Evolutionary conservation across 2,329 filamentous ascomycete species (phyloP), one percentile per base, ranked within the genome.

Genomic region (Pseudovirgaria hyperparasitica): DNA sequence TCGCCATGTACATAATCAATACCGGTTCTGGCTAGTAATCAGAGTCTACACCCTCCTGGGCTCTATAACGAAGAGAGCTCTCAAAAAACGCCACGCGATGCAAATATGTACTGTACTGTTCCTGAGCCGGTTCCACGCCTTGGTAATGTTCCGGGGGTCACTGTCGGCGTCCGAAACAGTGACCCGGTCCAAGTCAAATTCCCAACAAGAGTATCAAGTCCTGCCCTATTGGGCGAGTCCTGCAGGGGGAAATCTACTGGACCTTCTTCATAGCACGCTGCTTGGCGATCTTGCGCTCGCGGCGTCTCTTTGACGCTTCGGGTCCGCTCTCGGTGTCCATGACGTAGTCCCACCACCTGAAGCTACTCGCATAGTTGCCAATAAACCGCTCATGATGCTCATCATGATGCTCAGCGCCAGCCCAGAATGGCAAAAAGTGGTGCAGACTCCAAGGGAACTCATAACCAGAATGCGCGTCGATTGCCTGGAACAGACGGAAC

Each of bases 371-470:
- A 55, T 96, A 98, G 67, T 98, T 98, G 45, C 90, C 90, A 38
- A 98, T 85, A 62, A 98, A 98, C 54, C 85, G 84, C 66, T 98
- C 90, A 62, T 98, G 90, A 62, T 98, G 90, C 23, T 85, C 65
- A 50, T 98, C 90, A 63, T 98, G 90, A 62, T 96, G 87, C 45
- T 92, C 76, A 29, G 90, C 90, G 36, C 90, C 90, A 29, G 87
- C 87, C 90, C 90, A 98, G 72, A 98, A 86, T 19, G 90, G 90
- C 27, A 98, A 63, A 67, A 96, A 81, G 58, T 94, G 82, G 58
- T 86, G 84, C 60, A 98, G 62, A 49, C 79, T 87, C 85, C 86
- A 98, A 35, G 90, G 90, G 62, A 98, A 96, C 53, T 98, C 90
- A 58, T 96, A 98, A 38, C 90, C 90, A 46, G 80, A 90, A 66